Base-by-base conservation (phyloP, 1,139 yeast genomes). In the Diutina siamensis region DNA sequence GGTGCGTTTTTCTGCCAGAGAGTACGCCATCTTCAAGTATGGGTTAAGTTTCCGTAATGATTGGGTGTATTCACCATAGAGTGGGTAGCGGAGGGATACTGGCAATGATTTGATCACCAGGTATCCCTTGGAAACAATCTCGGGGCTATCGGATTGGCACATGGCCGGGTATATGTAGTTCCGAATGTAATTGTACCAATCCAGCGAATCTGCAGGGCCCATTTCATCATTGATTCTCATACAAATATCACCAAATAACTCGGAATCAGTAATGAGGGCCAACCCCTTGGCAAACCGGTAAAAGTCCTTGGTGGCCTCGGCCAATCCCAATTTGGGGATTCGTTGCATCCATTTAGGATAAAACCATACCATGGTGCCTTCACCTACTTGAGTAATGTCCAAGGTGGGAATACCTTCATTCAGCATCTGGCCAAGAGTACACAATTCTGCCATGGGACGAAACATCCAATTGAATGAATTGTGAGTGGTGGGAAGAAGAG, bases 1-100 rank as follows among this genome's bases (percentile, higher is more conserved):
- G 1, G 96, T 86, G 34, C 83, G 78, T 56, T 85, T 87, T 58
- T 84, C 95, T 0, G 95, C 85, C 49, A 68, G 74, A 21, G 78
- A 75, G 46, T 78, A 77, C 9, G 85, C 81, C 41, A 80, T 66
- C 52, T 81, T 82, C 4, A 87, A 68, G 19, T 69, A 69, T 0
- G 79, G 71, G 46, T 76, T 71, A 50, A 72, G 76, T 54, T 81
- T 82, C 25, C 77, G 75, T 9, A 73, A 66, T n/a, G 75, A 73
- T 45, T 65, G 68, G 49, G 71, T 65, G 63, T 88, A 72, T 53
- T 89, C 97, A 41, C 95, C 94, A 59, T 92, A 94, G 22, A 92
- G 63, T 47, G 83, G 78, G 60, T 78, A 92, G 45, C 98, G 71
- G 48, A 73, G 74, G 49, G 82, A 83, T 35, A 76, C 59, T 1